These are phyloP conservation scores for Wickerhamiella domercqiae DNA, from an alignment of 805 yeast species.

Conservation along the genomic window DNA sequence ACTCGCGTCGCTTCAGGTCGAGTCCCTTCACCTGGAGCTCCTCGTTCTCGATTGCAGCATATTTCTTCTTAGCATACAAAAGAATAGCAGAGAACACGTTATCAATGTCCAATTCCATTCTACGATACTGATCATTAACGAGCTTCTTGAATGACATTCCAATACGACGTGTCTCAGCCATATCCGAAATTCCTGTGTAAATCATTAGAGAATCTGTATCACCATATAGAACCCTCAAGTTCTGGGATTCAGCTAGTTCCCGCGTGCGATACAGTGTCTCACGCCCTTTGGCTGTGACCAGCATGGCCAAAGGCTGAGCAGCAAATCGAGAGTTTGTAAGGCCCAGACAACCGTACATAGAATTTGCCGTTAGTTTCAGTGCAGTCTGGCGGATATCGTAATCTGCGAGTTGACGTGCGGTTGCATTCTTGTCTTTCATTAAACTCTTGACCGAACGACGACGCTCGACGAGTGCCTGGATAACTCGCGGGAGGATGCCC, in stretches of 20 bases:
- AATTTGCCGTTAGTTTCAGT: conserved; percentile 88
- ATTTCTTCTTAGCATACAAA: conserved; percentile 90
- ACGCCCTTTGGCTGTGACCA: conserved; percentile 89
- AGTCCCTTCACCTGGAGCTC: conserved; percentile 84
- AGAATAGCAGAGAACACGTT: conserved; percentile 75
- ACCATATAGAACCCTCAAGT: conserved; percentile 83
- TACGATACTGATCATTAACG: conserved; percentile 77
- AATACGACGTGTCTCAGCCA: conserved; percentile 58
- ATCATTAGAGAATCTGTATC: conserved; percentile 99
- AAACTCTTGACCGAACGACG: conserved; percentile 85
- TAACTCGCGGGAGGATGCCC: conserved; percentile 77
- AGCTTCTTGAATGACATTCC: conserved; percentile 73
- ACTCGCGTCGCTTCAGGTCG: conserved; percentile 95
- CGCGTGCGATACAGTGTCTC: conserved; percentile 88
- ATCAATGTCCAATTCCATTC: conserved; percentile 89
- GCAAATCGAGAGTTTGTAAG: conserved; percentile 82
- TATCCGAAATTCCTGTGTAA: conserved; percentile 63
- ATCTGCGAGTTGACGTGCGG: conserved; percentile 50
- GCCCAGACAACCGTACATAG: conserved; percentile 99
- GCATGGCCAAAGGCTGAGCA: conserved; percentile 90
- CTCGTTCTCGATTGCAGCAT: conserved; percentile 62
- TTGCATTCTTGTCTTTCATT: conserved; percentile 57
- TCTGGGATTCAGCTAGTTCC: conserved; percentile 75
- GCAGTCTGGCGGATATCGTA: conserved; percentile 95
- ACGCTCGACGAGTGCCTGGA: conserved; percentile 71